Evolutionary conservation across 176 grass and related monocot species (phyloP).

Genomic region (Bolboschoenus planiculmis): DNA sequence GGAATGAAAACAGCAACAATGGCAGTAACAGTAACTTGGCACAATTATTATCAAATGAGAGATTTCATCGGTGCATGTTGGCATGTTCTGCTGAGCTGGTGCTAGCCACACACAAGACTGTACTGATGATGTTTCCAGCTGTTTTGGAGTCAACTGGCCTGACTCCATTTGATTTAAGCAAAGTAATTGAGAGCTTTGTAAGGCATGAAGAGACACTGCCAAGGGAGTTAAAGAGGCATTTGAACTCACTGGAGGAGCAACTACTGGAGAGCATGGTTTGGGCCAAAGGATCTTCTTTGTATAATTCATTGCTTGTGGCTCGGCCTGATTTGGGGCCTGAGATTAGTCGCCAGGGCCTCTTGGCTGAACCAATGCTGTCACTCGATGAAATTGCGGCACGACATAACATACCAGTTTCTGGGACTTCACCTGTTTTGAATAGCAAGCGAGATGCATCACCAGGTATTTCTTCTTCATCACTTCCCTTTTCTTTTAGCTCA

Average conservation of each 20-base stretch:
- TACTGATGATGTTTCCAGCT: slow-evolving; percentile 93
- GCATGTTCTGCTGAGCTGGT: slow-evolving; percentile 90
- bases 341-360: slow-evolving; percentile 57
- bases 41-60: slow-evolving; percentile 72
- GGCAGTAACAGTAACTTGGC: slow-evolving; percentile 56
- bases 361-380: slow-evolving; percentile 88
- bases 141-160: slow-evolving; percentile 82
- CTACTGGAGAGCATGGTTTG: slow-evolving; percentile 85
- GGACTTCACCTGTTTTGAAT: slow-evolving; percentile 35
- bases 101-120: slow-evolving; percentile 84
- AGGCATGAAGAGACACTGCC: slow-evolving; percentile 91
- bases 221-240: slow-evolving; percentile 85
- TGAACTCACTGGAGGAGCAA: slow-evolving; percentile 94
- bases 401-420: slow-evolving; percentile 44
- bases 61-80: slow-evolving; percentile 91
- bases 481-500: slow-evolving; percentile 22
- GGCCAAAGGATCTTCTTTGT: slow-evolving; percentile 86
- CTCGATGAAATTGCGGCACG: slow-evolving; percentile 70
- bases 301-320: slow-evolving; percentile 85
- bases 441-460: slow-evolving; percentile 39
- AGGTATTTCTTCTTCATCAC: slow-evolving; percentile 41
- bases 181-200: slow-evolving; percentile 88
- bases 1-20: slow-evolving; percentile 2
- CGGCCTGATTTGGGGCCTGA: slow-evolving; percentile 52
- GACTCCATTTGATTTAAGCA: slow-evolving; percentile 97